Conservation (phyloP, 208 protist species). For the Crithidia thermophila region DNA sequence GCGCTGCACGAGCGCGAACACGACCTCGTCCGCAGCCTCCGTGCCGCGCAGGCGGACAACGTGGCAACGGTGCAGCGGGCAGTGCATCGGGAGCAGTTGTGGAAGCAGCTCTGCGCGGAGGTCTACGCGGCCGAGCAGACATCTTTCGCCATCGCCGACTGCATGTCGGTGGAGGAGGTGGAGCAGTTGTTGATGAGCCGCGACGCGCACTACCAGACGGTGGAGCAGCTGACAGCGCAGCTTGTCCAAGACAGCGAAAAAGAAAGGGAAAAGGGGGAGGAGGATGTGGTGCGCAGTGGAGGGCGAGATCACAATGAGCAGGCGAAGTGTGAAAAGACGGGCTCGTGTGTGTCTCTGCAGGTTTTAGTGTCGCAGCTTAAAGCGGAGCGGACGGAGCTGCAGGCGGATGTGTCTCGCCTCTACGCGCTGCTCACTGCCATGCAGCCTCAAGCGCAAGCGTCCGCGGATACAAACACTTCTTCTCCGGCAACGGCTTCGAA, state of each 20-base stretch:
- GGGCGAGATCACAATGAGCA: neutral
- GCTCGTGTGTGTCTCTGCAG: conserved; percentile 22
- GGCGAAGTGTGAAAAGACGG: neutral
- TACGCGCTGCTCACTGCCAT: conserved; percentile 3
- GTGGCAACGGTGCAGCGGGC: conserved; percentile 23
- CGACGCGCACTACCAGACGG: conserved; percentile 41
- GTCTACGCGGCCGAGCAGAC: conserved; percentile 64
- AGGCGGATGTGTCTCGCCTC: conserved; percentile 19
- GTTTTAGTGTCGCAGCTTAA: conserved; percentile 11
- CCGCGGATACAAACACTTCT: neutral
- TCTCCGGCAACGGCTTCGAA: no score
- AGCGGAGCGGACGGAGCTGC: conserved; percentile 20
- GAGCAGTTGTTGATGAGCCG: conserved; percentile 37
- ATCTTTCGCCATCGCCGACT: conserved; percentile 50
- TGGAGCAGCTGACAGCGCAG: conserved; percentile 51
- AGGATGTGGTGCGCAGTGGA: neutral
- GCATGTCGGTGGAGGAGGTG: conserved; percentile 36
- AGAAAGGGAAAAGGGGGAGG: neutral
- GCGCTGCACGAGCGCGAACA: conserved; percentile 50
- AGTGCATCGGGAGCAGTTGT: conserved; percentile 49
- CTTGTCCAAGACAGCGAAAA: conserved; percentile 30
- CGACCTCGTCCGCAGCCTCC: conserved; percentile 28
- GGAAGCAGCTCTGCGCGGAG: conserved; percentile 60
- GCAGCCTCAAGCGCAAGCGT: neutral
- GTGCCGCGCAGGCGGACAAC: conserved; percentile 10